Base-by-base conservation (phyloP, 805 yeast genomes). In the Cyberlindnera americana region DNA sequence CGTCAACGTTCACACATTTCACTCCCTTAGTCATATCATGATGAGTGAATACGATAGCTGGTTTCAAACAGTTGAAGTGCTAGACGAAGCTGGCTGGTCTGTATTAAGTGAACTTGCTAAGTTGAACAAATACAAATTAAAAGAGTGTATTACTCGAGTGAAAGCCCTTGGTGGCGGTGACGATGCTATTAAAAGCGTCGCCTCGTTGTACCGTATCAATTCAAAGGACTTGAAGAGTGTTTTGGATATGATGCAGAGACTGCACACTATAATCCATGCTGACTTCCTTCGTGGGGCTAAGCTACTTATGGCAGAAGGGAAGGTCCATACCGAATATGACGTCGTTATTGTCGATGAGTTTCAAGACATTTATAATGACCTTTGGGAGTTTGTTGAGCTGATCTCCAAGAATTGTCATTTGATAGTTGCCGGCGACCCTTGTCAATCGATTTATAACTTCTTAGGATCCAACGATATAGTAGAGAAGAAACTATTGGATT, bases 381-480 rank as follows among this genome's bases (percentile, higher is more conserved):
- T 82, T 16, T 50, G 75, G 19, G 66, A 67, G 15, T 54, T 83
- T 2, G 60, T 81, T 4, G 53, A 57, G 5, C 54, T 65, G 1
- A 60, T 75, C 3, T 47, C 68, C 0, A 43, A 42, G 7, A 49
- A 51, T 3, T 69, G 74, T 38, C 89, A 83, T 55, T 51, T 84
- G 25, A 72, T 81, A 2, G 57, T 83, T 15, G 82, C 88, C 4
- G 90, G 90, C 1, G 91, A 84, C 59, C 74, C 78, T 1, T 69
- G 77, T 54, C 91, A 84, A 59, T 71, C 83, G 37, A 79, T 84
- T 21, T 84, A 81, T 54, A 78, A 69, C 21, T 84, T 84, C 54
- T 53, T 82, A 29, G 86, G 87, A 0, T 66, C 81, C 0, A 64
- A 66, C 30, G 65, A 66, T 2, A 37, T 54, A 4, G 60, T 65